These are phyloP conservation scores for Phytophthora ohioensis DNA, from an alignment of 352 stramenopile genomes.

Conservation along the genomic window DNA sequence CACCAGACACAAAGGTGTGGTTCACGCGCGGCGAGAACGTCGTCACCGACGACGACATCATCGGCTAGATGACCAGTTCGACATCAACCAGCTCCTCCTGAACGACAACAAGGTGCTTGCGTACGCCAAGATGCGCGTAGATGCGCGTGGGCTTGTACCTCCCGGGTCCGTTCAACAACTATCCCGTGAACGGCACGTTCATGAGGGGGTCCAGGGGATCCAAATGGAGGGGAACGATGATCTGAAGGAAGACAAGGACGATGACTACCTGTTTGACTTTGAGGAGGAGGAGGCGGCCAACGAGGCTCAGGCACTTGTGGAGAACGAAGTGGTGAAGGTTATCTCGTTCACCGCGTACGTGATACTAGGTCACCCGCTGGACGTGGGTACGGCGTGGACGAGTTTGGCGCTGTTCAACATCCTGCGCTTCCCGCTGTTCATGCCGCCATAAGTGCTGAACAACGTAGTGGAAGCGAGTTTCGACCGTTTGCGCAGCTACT, in stretches of 20 bases:
- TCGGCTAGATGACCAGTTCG: too few species aligned
- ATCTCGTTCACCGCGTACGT: constrained; percentile 63
- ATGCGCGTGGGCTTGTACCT: too few species aligned
- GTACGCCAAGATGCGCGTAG: too few species aligned
- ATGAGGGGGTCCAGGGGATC: constrained; percentile 9
- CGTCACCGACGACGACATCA: too few species aligned
- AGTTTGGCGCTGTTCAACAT: constrained; percentile 70
- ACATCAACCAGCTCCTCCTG: too few species aligned
- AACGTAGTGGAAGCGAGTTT: too few species aligned
- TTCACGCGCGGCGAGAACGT: too few species aligned
- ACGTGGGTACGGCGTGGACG: constrained; percentile 61
- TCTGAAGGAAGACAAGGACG: constrained; percentile 33
- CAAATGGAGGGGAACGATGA: constrained; percentile 43
- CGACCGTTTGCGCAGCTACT: too few species aligned
- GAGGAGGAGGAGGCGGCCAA: constrained; percentile 42
- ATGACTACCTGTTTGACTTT: constrained; percentile 53
- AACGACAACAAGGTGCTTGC: too few species aligned
- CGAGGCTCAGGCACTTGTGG: constrained; percentile 50
- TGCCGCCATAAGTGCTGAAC: constrained; percentile 30
- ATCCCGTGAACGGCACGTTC: too few species aligned
- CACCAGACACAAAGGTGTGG: too few species aligned
- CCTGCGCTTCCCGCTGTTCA: constrained; percentile 75
- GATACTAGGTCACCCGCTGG: constrained; percentile 61
- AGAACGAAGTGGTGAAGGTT: constrained; percentile 62
- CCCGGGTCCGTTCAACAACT: too few species aligned